phyloP scores from a whole-genome alignment of 75 land plant species.

The Chamaecyparis obtusa region DNA sequence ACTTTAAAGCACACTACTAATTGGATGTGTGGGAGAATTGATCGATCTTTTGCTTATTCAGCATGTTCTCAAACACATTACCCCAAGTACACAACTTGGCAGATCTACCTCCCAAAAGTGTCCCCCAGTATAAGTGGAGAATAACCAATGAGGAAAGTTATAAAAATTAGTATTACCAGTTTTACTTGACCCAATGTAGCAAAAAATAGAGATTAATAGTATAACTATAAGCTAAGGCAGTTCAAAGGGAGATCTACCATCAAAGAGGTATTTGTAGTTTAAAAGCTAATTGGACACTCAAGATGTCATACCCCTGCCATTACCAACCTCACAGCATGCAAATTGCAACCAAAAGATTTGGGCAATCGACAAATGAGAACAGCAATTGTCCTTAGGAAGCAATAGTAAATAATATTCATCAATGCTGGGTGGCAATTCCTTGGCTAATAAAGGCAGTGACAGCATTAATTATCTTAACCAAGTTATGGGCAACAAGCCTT shows the following conservation, averaged over 20 bases:
- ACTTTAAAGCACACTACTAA: neutral
- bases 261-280: neutral
- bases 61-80: neutral
- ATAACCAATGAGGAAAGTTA: neutral
- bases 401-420: too few relatives aligned
- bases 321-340: too few relatives aligned
- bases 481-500: too few relatives aligned
- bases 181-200: neutral
- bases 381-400: too few relatives aligned
- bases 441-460: too few relatives aligned
- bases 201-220: neutral
- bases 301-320: too few relatives aligned
- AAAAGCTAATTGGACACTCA: too few relatives aligned
- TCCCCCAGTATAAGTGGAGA: neutral
- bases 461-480: too few relatives aligned
- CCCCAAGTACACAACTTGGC: neutral
- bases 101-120: neutral
- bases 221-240: neutral
- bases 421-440: too few relatives aligned
- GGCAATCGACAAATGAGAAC: too few relatives aligned
- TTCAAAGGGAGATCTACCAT: neutral
- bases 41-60: neutral
- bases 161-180: neutral
- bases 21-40: neutral
- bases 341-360: too few relatives aligned